These are phyloP conservation scores for Russula griseocarnosa DNA, from an alignment of 768 basidiomycete genomes.

Conservation along the genomic window DNA sequence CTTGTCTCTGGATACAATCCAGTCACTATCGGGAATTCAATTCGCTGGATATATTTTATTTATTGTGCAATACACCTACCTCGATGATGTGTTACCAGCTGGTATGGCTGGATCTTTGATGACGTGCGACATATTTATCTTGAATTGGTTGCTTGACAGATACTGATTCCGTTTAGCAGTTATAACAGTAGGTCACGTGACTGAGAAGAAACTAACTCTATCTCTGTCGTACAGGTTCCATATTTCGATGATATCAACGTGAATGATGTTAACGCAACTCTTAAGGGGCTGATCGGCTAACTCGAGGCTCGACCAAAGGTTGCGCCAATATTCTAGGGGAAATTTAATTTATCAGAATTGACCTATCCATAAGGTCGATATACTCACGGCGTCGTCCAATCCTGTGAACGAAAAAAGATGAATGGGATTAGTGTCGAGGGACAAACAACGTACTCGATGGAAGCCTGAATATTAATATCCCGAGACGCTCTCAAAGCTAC, in stretches of 20 bases:
- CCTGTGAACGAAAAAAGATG: background rate
- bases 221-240: conserved; percentile 8
- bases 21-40: background rate
- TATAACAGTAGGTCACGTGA: background rate
- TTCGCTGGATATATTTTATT: background rate
- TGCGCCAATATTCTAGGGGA: conserved; percentile 8
- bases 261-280: conserved; percentile 1
- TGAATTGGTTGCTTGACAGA: background rate
- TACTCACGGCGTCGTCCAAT: conserved; percentile 11
- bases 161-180: background rate
- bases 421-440: background rate
- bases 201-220: background rate
- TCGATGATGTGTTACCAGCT: too few species aligned
- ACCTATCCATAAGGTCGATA: background rate
- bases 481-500: conserved; percentile 3
- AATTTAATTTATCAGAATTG: background rate
- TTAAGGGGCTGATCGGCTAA: background rate
- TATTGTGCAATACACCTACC: background rate
- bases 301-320: background rate
- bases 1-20: background rate
- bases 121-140: conserved; percentile 9
- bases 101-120: conserved; percentile 1
- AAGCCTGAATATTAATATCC: conserved; percentile 2
- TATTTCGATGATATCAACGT: conserved; percentile 7
- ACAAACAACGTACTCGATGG: conserved; percentile 9